Base-by-base conservation (phyloP, 768 basidiomycete genomes). In the Lactarius psammicola region DNA sequence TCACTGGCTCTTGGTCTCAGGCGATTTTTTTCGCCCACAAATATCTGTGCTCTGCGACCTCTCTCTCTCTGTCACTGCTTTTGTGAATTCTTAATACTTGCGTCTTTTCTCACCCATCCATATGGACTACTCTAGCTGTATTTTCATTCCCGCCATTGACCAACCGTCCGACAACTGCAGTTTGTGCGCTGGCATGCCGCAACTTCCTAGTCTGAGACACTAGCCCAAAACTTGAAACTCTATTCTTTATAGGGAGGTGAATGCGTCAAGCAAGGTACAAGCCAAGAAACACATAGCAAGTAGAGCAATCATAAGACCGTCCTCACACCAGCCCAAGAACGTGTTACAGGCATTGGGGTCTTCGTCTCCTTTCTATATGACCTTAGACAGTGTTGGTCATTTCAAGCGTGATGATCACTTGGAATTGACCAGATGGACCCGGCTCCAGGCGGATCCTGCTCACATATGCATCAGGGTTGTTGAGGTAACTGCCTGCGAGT, bases 361-460 rank as follows among this genome's bases (percentile, higher is more conserved):
- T 11, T 49, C 23, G 23, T 26, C 23, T 49, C 10, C n/a, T 23
- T 23, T 49, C 23, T 13, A 11, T 11, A 6, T 8, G 31, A 26
- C 11, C 30, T 49, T 42, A 57, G 30, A 28, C 2, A 18, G n/a
- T 18, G 2, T 13, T 15, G 4, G 23, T 5, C 23, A 59, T 34
- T 18, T 64, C 63, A 11, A 59, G 30, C 18, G 18, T n/a, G 23
- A 64, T 59, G 15, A 54, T 23, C 2, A 54, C 51, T 33, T 38
- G 36, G 1, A 33, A n/a, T 31, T 23, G 49, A 53, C 63, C 57
- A 23, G 57, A 33, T 4, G 31, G 36, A 1, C 49, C 23, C 0
- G 8, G 40, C 20, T 59, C 57, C 23, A 54, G 13, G 17, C n/a
- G 38, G n/a, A 59, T 15, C 3, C 0, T 20, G 28, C 30, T 26